Conservation (phyloP, 148 eudicot species). For the Amaranthus cruentus region DNA sequence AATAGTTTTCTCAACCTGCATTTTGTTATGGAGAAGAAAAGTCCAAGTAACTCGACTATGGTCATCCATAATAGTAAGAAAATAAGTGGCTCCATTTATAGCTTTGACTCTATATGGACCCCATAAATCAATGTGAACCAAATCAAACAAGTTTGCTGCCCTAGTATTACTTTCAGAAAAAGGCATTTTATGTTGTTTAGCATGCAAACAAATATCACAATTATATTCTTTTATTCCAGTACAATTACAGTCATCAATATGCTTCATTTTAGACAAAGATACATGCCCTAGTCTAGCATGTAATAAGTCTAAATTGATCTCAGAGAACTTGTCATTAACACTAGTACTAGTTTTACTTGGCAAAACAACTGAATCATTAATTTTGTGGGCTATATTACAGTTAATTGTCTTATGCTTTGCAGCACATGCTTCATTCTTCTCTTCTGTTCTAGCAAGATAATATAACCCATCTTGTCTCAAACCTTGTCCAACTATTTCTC, state of each 20-base stretch:
- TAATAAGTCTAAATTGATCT: not conserved
- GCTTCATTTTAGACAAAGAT: not conserved
- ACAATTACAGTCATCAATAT: not conserved
- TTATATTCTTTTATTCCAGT: not conserved
- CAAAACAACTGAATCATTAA: not conserved
- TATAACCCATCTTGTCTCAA: not conserved
- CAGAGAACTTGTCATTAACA: not conserved
- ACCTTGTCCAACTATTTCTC: not conserved
- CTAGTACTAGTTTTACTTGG: no score
- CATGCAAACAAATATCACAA: not conserved
- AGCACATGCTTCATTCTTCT: no score
- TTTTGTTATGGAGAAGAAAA: not conserved
- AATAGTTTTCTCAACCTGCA: not conserved
- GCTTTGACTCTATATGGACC: not conserved
- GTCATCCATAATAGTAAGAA: not conserved
- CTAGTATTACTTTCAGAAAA: not conserved
- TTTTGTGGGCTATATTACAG: no score
- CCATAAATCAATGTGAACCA: not conserved
- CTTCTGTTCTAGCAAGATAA: not conserved
- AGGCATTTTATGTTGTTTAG: not conserved
- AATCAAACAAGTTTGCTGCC: not conserved
- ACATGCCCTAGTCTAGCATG: slow-evolving; percentile 11
- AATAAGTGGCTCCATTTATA: not conserved
- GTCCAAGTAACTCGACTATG: not conserved
- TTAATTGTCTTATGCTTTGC: no score